Percentiles rank a stretch among this genome's conserved stretches.
Evolutionary conservation across 2,329 filamentous ascomycete species (phyloP).

Genomic region (Diaporthe citrichinensis): DNA sequence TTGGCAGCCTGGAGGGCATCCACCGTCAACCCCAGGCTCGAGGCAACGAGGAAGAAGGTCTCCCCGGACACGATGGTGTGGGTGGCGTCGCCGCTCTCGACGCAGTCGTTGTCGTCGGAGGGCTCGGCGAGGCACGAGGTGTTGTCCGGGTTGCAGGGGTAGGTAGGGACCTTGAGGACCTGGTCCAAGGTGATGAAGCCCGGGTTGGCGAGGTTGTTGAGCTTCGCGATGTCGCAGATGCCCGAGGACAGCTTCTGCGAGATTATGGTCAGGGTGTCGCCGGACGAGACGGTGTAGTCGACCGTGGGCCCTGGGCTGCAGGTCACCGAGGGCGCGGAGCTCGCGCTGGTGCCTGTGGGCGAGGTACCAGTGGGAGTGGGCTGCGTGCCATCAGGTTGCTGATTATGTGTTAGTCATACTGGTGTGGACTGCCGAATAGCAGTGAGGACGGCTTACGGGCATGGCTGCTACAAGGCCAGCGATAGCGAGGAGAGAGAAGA

Average conservation of each 20-base stretch:
- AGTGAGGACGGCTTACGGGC: neutral
- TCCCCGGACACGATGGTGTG: conserved; percentile 7
- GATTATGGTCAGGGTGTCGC: conserved; percentile 27
- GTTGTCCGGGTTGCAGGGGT: conserved; percentile 20
- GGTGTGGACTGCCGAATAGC: neutral
- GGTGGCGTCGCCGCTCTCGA: conserved; percentile 5
- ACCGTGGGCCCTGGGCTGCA: conserved; percentile 12
- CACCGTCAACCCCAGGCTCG: conserved; percentile 6
- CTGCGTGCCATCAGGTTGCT: conserved; percentile 14
- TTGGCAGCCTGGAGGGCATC: conserved; percentile 22
- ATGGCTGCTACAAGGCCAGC: conserved; percentile 19
- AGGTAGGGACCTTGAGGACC: conserved; percentile 24
- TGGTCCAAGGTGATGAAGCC: conserved; percentile 18
- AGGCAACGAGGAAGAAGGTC: conserved; percentile 19
- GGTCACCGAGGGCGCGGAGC: neutral
- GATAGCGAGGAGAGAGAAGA: conserved; percentile 12
- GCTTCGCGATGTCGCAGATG: conserved; percentile 19
- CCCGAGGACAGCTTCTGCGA: conserved; percentile 24
- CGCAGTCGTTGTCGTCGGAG: conserved; percentile 25
- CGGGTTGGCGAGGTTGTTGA: conserved; percentile 13
- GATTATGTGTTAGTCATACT: neutral
- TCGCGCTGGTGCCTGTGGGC: neutral
- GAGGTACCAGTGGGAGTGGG: neutral
- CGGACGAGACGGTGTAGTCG: conserved; percentile 1
- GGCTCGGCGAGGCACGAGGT: conserved; percentile 15